Evolutionary conservation across 768 basidiomycete genomes (phyloP).

Genomic region (Suillus discolor): DNA sequence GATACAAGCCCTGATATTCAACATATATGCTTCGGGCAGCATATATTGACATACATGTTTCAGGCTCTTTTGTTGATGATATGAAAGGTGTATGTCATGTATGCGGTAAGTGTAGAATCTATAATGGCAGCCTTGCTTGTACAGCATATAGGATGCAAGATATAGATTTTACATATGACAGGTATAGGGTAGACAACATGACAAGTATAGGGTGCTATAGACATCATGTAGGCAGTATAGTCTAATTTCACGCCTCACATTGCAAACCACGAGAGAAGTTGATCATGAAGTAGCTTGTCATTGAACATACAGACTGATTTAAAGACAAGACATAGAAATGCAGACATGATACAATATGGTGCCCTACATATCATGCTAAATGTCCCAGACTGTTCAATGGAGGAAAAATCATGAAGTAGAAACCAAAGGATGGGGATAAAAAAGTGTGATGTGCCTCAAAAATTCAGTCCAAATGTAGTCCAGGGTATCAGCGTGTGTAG

Average conservation of each 20-base stretch:
- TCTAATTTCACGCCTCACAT: background rate
- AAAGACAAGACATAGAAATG: background rate
- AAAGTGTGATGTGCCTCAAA: conserved; percentile 3
- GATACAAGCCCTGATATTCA: too few species aligned
- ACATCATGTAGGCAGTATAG: conserved; percentile 1
- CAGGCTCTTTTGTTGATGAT: too few species aligned
- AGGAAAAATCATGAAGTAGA: conserved; percentile 5
- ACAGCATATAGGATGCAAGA: background rate
- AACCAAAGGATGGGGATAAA: conserved; percentile 9
- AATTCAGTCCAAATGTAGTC: conserved; percentile 6
- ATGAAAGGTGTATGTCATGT: background rate
- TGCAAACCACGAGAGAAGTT: background rate
- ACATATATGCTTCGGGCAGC: too few species aligned
- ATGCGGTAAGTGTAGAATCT: background rate
- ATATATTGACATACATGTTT: too few species aligned
- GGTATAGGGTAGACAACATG: background rate
- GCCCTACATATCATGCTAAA: background rate
- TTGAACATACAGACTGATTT: background rate
- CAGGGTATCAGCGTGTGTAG: background rate
- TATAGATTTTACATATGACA: background rate
- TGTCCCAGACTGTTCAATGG: background rate
- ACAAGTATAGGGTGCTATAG: background rate
- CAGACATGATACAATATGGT: background rate
- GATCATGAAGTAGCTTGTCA: background rate
- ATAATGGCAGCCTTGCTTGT: background rate